Percentiles rank a stretch among this genome's conserved stretches.
phyloP scores from a whole-genome alignment of 2,329 filamentous ascomycete genomes.

The Fusarium coffeatum region DNA sequence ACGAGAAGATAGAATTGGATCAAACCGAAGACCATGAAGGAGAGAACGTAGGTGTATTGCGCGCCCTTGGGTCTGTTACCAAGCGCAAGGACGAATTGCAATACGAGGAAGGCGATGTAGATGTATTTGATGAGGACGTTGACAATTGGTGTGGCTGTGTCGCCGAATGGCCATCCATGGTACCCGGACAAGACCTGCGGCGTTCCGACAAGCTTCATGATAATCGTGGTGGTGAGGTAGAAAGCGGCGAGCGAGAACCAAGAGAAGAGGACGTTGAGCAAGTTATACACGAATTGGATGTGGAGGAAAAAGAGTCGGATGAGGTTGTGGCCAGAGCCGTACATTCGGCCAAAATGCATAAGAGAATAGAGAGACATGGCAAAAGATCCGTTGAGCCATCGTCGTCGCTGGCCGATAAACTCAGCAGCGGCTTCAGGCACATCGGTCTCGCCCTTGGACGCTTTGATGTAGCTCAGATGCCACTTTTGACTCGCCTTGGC shows the following conservation, averaged over 20 bases:
- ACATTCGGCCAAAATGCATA: conserved; percentile 42
- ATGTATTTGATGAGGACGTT: conserved; percentile 42
- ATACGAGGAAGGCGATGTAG: conserved; percentile 41
- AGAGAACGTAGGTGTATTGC: conserved; percentile 42
- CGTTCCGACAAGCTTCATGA: conserved; percentile 42
- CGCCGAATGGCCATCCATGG: conserved; percentile 43
- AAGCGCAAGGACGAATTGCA: conserved; percentile 42
- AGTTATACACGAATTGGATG: conserved; percentile 42
- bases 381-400: conserved; percentile 44
- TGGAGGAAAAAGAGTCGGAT: conserved; percentile 43
- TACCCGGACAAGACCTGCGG: conserved; percentile 32
- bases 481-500: conserved; percentile 44
- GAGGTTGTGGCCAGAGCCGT: conserved; percentile 40
- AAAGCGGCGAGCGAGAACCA: conserved; percentile 42
- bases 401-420: conserved; percentile 41
- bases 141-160: conserved; percentile 39
- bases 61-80: conserved; percentile 43
- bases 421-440: conserved; percentile 42
- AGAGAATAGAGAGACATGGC: conserved; percentile 44
- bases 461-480: conserved; percentile 45
- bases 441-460: conserved; percentile 44
- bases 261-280: conserved; percentile 41
- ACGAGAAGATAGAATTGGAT: conserved; percentile 42
- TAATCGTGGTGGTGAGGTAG: conserved; percentile 42
- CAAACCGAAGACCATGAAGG: conserved; percentile 41